Base-by-base conservation (phyloP, 768 basidiomycete genomes). In the Boletus sp. region DNA sequence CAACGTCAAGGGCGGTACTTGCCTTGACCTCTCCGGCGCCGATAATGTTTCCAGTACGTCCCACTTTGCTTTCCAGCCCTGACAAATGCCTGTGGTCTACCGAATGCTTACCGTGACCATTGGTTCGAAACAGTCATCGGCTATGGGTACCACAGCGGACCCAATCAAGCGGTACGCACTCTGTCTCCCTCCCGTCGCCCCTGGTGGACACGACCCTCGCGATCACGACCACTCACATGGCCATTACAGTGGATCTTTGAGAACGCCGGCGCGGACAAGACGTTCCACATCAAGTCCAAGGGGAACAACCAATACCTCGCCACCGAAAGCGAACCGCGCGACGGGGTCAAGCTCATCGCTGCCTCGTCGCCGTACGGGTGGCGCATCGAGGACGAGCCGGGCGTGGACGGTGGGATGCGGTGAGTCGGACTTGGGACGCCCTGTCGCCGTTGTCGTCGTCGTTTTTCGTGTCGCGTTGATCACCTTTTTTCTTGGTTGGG, bases 1-100 rank as follows among this genome's bases (percentile, higher is more conserved):
- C 38, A 86, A 85, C 67, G 74, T 68, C 61, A 77, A 81, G 66
- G 71, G 75, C 8, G 76, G 75, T 3, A 84, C 78, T 5, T 79
- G 75, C 27, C 57, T 83, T 25, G 83, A 85, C 60, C 73, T 85
- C 52, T 84, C 83, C 17, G 81, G 77, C 4, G 70, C 54, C 8
- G 82, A 84, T 62, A 74, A 79, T 54, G 63, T 43, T 8, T 74
- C 79, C 45, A 74, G 81, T 80, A 54, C 27, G 78, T 69, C 5
- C 38, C 5, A 2, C 3, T 5, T n/a, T 0, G 2, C 9, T 9
- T 6, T 7, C 5, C 10, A 8, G n/a, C n/a, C n/a, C n/a, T n/a
- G n/a, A n/a, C n/a, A n/a, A n/a, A n/a, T n/a, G n/a, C n/a, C n/a
- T n/a, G n/a, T 25, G 23, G 23, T 25, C 23, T 25, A 2, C 23